These are phyloP conservation scores for Laburnicola sp. DNA, from an alignment of 2,329 filamentous ascomycete species.

Conservation along the genomic window DNA sequence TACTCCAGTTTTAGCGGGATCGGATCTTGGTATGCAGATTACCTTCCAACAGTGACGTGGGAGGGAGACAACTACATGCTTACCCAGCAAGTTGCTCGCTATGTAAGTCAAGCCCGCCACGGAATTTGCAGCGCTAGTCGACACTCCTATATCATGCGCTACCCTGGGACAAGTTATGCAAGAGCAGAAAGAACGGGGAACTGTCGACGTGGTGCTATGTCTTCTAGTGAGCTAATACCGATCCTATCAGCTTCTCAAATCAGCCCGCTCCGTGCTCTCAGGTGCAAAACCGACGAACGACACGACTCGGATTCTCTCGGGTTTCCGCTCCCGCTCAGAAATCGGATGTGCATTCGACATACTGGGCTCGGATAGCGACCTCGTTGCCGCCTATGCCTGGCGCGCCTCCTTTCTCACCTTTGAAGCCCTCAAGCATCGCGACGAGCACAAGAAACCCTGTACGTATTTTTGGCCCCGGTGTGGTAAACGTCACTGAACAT, in stretches of 20 bases:
- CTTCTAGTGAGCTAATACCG: constrained; percentile 1
- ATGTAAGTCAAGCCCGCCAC: constrained; percentile 50
- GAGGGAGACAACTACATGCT: constrained; percentile 85
- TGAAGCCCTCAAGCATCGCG: constrained; percentile 72
- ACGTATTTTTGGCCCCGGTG: background rate
- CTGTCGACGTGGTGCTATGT: too few species aligned
- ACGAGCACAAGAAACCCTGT: constrained; percentile 71
- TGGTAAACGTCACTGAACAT: background rate
- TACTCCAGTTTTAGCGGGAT: constrained; percentile 78
- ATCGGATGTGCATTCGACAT: constrained; percentile 75
- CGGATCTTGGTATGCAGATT: constrained; percentile 73
- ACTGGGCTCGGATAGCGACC: constrained; percentile 68
- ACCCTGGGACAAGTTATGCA: too few species aligned
- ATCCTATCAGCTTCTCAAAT: constrained; percentile 64
- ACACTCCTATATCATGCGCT: too few species aligned
- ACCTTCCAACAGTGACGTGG: constrained; percentile 71
- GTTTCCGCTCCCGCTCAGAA: constrained; percentile 67
- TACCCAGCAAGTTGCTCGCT: constrained; percentile 76
- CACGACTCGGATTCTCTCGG: constrained; percentile 66
- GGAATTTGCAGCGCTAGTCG: background rate
- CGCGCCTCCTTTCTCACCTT: constrained; percentile 74
- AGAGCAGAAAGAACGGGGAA: too few species aligned
- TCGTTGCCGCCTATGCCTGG: constrained; percentile 76
- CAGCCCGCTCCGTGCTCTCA: constrained; percentile 69
- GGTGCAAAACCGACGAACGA: constrained; percentile 68